Evolutionary conservation across 2,329 filamentous ascomycete species (phyloP).

Genomic region (Penicillium decumbens): DNA sequence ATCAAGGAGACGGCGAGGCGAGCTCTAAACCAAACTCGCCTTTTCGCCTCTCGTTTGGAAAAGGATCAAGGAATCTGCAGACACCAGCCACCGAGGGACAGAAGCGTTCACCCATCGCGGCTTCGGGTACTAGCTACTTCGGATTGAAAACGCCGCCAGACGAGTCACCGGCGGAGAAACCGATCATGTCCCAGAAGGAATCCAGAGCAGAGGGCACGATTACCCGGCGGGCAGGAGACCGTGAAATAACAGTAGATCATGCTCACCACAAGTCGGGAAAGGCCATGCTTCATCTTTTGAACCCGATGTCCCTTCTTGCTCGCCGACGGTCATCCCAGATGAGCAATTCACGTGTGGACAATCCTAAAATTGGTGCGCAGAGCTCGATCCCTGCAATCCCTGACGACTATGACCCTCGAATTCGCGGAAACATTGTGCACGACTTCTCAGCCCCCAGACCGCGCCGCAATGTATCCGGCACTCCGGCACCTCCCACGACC

Average conservation of each 20-base stretch:
- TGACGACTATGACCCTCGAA: constrained; percentile 60
- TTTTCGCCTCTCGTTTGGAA: constrained; percentile 36
- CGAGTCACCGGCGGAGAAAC: constrained; percentile 23
- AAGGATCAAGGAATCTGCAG: constrained; percentile 24
- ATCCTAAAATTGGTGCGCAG: constrained; percentile 48
- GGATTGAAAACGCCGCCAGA: constrained; percentile 31
- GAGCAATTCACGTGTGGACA: constrained; percentile 46
- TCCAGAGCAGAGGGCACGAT: constrained; percentile 22
- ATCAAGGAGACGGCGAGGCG: constrained; percentile 27
- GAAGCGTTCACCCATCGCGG: constrained; percentile 29
- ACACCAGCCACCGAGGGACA: constrained; percentile 22
- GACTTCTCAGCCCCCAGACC: constrained; percentile 60
- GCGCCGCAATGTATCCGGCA: constrained; percentile 36
- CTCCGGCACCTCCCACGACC: constrained; percentile 15
- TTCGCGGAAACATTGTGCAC: constrained; percentile 59
- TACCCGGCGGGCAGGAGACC: constrained; percentile 25
- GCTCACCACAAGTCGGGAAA: constrained; percentile 40
- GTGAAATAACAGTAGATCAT: constrained; percentile 28
- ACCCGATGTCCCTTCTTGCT: constrained; percentile 58
- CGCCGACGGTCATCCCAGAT: constrained; percentile 54
- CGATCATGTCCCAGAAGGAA: constrained; percentile 22
- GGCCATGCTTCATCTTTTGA: constrained; percentile 53
- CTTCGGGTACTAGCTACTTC: constrained; percentile 23
- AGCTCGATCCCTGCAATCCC: constrained; percentile 51
- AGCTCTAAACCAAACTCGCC: constrained; percentile 33